Evolutionary conservation across 768 basidiomycete genomes (phyloP), one percentile per base, ranked within the genome.

Genomic region (Amanita rubescens): DNA sequence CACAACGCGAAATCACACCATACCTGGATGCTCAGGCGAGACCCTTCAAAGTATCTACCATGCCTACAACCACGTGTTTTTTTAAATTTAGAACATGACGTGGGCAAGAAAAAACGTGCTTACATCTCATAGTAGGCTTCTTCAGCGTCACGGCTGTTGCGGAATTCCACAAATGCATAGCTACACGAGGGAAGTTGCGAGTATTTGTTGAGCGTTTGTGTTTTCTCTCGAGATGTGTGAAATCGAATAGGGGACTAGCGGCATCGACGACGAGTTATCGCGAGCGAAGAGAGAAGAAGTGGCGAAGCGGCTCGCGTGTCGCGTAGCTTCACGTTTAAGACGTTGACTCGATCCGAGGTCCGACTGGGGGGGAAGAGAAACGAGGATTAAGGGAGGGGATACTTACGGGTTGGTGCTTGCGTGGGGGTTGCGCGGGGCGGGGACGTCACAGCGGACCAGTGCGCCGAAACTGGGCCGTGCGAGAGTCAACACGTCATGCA

Each of bases 391-490:
- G 42, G 50, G 48, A 59, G 60, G 53, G 52, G 56, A 62, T 57
- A 91, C 90, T 89, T 76, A 92, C 90, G 90, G 88, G 62, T 87
- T 88, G 38, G 84, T 77, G 53, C 75, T 78, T 15, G 85, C 80
- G 58, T 84, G 76, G 0, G 84, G 82, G 69, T 88, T 87, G 58
- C 89, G 82, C 1, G 90, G 87, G 1, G 90, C 91, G 15, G 90
- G 90, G 14, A 94, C 89, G 64, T 94, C 91, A 71, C 91, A 94
- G 55, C 90, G 87, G 56, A 92, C 79, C 25, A 94, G 76, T 52
- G 85, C 85, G 15, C 90, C 90, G 59, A 76, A 93, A 53, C 90
- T 92, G 64, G 20, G 38, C 17, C 27, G 8, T 30, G 34, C 41
- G 30, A 20, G 60, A 46, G 27, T 37, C 3, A 49, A 35, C 35